Base-by-base conservation (phyloP, 129 eudicot genomes). In the Flaveria brownii region DNA sequence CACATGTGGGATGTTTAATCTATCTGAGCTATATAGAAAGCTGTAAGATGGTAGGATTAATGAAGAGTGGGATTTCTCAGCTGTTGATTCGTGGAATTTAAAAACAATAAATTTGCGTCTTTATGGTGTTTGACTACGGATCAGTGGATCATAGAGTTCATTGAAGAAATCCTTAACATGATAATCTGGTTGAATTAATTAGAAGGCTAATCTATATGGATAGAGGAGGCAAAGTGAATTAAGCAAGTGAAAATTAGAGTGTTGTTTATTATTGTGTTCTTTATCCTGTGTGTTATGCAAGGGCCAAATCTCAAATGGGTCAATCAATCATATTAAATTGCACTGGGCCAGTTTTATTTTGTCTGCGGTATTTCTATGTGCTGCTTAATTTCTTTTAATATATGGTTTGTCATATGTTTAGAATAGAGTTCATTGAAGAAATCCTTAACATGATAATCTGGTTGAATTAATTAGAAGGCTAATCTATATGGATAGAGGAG, bases 371-470 rank as follows among this genome's bases (percentile, higher is more conserved):
- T 51, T 67, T 67, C 13, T 22, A 11, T 68, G 36, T 55, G 68
- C 33, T 61, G 81, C 18, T 41, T 77, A 41, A 39, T 42, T 30
- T 8, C 10, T 25, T 2, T 54, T 80, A 66, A 71, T 68, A 20
- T 22, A 22, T 41, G 46, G 22, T 63, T 30, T 63, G 69, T 30
- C 20, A 14, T 63, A 30, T 63, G 69, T 82, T 73, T 65, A 92
- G 98, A 87, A 5, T 4, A 14, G 13, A 63, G 22, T 30, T 63
- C 20, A 16, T 63, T 43, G 43, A 15, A 6, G 45, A 63, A 3
- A 15, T 63, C 1, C 12, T 61, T 61, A 28, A 30, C 45, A 14
- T 28, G 45, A 28, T 62, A 28, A 14, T 28, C 33, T 28, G 33
- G 33, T 28, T 28, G 33, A 28, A 28, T 28, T 28, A 28, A 28